Percentiles rank a stretch among this genome's conserved stretches.
phyloP scores from a whole-genome alignment of 805 yeast genomes.

The Ogataea nonfermentans region DNA sequence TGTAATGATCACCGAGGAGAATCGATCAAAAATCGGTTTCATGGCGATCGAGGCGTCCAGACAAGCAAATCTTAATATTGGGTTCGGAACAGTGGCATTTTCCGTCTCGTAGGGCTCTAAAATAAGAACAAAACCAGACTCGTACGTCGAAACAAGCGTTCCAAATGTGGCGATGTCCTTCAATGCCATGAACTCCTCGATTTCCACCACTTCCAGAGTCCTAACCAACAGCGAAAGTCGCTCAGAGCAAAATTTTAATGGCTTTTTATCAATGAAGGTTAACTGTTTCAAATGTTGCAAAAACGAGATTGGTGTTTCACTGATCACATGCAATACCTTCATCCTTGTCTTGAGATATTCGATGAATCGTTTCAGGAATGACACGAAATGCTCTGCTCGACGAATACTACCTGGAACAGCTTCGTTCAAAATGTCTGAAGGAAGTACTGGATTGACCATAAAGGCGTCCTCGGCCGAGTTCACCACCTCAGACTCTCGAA shows the following conservation, averaged over 20 bases:
- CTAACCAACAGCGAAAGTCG: conserved; percentile 83
- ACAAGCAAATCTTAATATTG: conserved; percentile 89
- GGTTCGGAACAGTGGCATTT: conserved; percentile 94
- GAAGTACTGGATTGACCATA: conserved; percentile 84
- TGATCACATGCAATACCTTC: conserved; percentile 95
- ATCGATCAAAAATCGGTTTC: conserved; percentile 92
- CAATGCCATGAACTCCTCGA: conserved; percentile 89
- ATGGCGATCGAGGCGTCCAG: conserved; percentile 97
- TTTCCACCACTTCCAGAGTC: conserved; percentile 81
- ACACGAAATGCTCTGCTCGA: conserved; percentile 94
- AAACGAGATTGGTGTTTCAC: conserved; percentile 96
- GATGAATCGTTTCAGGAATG: conserved; percentile 86
- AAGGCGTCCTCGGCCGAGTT: conserved; percentile 60
- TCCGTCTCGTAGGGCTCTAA: conserved; percentile 95
- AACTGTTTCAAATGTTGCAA: conserved; percentile 89
- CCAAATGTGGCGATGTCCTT: conserved; percentile 98
- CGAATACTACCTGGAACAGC: conserved; percentile 97
- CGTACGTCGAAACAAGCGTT: conserved; percentile 92
- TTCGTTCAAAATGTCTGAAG: conserved; percentile 81
- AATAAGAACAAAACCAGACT: conserved; percentile 85
- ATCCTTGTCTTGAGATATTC: conserved; percentile 95
- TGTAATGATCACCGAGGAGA: conserved; percentile 89
- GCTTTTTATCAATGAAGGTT: conserved; percentile 90
- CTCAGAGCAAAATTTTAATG: conserved; percentile 88
- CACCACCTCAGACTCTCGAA: conserved; percentile 74